Evolutionary conservation across 805 yeast genomes (phyloP).

Genomic region (Spathaspora hagerdaliae): DNA sequence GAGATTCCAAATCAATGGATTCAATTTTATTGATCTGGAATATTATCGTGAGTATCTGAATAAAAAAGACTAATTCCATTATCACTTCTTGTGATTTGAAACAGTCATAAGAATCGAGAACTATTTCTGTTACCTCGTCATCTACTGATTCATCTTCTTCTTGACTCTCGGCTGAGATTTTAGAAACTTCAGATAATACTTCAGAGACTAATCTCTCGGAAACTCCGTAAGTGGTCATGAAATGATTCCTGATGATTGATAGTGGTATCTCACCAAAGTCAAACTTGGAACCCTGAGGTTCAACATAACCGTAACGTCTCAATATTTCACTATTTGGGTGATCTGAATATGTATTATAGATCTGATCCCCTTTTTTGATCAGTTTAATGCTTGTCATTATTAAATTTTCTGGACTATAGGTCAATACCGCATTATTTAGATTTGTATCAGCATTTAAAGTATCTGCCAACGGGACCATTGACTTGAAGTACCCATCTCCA

Average conservation of each 20-base stretch:
- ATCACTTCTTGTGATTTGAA: conserved; percentile 53
- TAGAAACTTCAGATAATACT: conserved; percentile 18
- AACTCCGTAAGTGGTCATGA: conserved; percentile 16
- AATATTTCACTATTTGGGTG: conserved; percentile 88
- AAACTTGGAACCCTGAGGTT: conserved; percentile 60
- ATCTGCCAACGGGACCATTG: conserved; percentile 94
- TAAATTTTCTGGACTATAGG: conserved; percentile 45
- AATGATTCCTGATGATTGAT: conserved; percentile 33
- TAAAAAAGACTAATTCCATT: conserved; percentile 53
- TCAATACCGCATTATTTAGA: conserved; percentile 69
- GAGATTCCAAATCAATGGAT: conserved; percentile 4
- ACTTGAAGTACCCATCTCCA: conserved; percentile 44
- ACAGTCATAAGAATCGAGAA: conserved; percentile 57
- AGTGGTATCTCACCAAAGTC: conserved; percentile 79
- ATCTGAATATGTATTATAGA: conserved; percentile 87
- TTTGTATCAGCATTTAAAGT: conserved; percentile 82
- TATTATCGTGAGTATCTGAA: conserved; percentile 47
- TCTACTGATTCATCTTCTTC: conserved; percentile 36
- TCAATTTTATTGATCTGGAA: conserved; percentile 11
- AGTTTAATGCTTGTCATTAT: conserved; percentile 68
- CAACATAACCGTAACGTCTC: conserved; percentile 90
- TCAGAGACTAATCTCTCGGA: conserved; percentile 30
- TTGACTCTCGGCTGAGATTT: conserved; percentile 16
- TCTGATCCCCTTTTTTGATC: conserved; percentile 65
- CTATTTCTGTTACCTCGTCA: conserved; percentile 35